These are phyloP conservation scores for Ophiocordyceps camponoti-saundersi DNA, from an alignment of 2,329 filamentous ascomycete genomes.

Conservation along the genomic window DNA sequence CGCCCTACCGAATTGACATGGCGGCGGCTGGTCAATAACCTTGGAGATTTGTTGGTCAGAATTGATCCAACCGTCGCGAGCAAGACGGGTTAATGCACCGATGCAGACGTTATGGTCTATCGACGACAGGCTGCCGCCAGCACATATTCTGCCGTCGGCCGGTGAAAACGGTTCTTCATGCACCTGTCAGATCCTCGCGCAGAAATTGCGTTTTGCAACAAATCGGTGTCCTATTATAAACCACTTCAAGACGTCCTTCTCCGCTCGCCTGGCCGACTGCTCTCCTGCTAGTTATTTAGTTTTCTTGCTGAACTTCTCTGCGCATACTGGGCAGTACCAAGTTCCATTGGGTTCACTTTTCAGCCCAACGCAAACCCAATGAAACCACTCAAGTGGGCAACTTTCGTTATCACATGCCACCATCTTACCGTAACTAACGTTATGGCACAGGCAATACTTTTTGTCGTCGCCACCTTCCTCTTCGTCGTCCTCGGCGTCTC, in stretches of 20 bases:
- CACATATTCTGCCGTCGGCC: no score
- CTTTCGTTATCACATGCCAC: conserved; percentile 74
- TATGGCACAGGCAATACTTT: conserved; percentile 72
- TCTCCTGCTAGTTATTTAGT: conserved; percentile 8
- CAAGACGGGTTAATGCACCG: no score
- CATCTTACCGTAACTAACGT: conserved; percentile 76
- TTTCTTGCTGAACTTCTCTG: conserved; percentile 31
- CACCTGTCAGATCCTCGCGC: no score
- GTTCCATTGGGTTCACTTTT: conserved; percentile 51
- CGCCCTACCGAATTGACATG: conserved; percentile 11
- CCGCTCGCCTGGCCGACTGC: background rate
- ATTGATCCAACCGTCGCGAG: no score
- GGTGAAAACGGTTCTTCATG: no score
- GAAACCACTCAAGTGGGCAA: conserved; percentile 76
- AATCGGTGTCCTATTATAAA: background rate
- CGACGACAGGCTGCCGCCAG: no score
- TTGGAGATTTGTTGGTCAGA: background rate
- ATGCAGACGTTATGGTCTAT: no score
- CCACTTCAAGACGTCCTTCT: background rate
- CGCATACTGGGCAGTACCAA: conserved; percentile 51
- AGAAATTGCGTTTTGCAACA: no score
- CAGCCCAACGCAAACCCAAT: conserved; percentile 58
- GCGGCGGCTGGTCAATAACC: background rate
- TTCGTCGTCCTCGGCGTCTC: conserved; percentile 33
- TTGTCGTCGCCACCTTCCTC: conserved; percentile 59